A percentile compares a stretch with the other conserved stretches of the same genome.
Conservation (phyloP, 2,329 filamentous ascomycete species). For the Aspergillus pseudoterreus region DNA sequence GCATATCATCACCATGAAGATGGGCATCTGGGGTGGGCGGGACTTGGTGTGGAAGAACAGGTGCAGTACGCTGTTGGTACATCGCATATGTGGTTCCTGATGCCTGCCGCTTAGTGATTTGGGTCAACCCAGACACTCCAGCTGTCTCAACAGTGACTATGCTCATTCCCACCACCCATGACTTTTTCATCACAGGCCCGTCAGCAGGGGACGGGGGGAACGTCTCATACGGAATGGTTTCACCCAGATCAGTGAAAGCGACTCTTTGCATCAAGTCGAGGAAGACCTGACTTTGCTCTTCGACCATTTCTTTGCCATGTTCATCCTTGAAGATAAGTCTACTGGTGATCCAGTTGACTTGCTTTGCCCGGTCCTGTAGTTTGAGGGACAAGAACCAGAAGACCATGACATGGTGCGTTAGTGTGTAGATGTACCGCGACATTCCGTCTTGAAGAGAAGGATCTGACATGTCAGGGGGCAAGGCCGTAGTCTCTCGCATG, state of each 20-base stretch:
- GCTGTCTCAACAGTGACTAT: constrained; percentile 50
- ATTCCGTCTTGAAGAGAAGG: constrained; percentile 64
- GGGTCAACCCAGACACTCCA: constrained; percentile 44
- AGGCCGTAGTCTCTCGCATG: constrained; percentile 39
- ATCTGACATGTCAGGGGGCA: constrained; percentile 28
- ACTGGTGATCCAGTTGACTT: constrained; percentile 86
- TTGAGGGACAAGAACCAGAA: constrained; percentile 96
- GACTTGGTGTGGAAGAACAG: constrained; percentile 44
- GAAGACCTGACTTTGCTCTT: constrained; percentile 90
- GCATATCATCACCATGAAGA: constrained; percentile 35
- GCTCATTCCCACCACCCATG: constrained; percentile 51
- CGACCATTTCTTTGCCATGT: constrained; percentile 69
- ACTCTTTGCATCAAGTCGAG: constrained; percentile 93
- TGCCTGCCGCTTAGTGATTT: constrained; percentile 50
- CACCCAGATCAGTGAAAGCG: constrained; percentile 78
- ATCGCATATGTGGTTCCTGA: constrained; percentile 49
- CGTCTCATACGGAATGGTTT: constrained; percentile 48
- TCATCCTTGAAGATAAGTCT: constrained; percentile 75
- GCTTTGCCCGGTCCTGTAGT: constrained; percentile 73
- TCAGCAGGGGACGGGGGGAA: constrained; percentile 41
- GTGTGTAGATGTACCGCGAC: constrained; percentile 87
- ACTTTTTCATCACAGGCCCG: constrained; percentile 42
- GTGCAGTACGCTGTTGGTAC: constrained; percentile 46
- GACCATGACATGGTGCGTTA: constrained; percentile 92
- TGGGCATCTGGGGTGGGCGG: constrained; percentile 38